Conservation (phyloP, 2,329 filamentous ascomycete species). For the Helicocarpus griseus region DNA sequence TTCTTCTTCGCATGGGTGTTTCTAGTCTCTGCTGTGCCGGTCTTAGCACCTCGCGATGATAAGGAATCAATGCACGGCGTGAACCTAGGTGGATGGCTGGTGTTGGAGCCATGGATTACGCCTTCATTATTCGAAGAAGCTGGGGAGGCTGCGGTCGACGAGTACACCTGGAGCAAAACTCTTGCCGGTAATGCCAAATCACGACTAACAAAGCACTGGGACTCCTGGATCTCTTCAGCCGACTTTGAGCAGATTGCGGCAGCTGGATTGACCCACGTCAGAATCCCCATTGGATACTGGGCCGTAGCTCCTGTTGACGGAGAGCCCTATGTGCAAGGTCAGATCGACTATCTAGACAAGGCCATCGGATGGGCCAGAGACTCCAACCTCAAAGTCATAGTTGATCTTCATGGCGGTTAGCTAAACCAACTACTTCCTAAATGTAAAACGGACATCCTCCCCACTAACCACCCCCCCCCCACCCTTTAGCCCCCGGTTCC, state of each 20-base stretch:
- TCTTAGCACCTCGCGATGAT: background rate
- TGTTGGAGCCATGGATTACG: constrained; percentile 56
- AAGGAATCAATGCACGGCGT: constrained; percentile 46
- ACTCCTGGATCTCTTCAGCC: constrained; percentile 44
- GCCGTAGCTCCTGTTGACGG: constrained; percentile 43
- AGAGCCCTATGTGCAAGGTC: constrained; percentile 55
- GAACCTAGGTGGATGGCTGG: constrained; percentile 57
- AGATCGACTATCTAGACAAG: constrained; percentile 47
- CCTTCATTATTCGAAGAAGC: constrained; percentile 49
- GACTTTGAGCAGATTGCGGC: constrained; percentile 49
- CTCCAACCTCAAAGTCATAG: constrained; percentile 52
- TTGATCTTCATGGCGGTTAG: constrained; percentile 59
- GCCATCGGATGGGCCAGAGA: constrained; percentile 50
- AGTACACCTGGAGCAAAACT: constrained; percentile 43
- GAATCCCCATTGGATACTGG: constrained; percentile 60
- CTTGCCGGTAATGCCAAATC: constrained; percentile 42
- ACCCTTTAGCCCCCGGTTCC: constrained; percentile 42
- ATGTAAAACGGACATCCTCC: background rate
- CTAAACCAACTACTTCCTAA: constrained; percentile 12
- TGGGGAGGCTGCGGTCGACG: constrained; percentile 45
- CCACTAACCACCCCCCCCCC: background rate
- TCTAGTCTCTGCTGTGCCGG: background rate
- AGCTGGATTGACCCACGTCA: constrained; percentile 52
- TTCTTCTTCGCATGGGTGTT: background rate
- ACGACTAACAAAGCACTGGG: constrained; percentile 48